Base-by-base conservation (phyloP, 176 grass and related monocot genomes). In the Miscanthus lutarioriparius region DNA sequence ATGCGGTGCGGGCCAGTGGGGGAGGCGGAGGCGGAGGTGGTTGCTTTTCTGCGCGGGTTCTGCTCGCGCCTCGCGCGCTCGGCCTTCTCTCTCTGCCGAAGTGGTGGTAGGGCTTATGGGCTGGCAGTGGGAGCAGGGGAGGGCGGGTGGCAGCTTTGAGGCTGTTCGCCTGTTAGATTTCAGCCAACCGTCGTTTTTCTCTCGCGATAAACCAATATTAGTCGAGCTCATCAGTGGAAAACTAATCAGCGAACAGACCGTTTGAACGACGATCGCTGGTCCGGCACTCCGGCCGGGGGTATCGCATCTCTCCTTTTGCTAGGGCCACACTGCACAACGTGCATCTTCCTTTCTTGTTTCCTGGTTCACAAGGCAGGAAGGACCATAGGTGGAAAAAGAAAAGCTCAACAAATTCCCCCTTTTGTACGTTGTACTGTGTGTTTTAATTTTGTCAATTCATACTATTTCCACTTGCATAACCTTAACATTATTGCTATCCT, bases 91-190 rank as follows among this genome's bases (percentile, higher is more conserved):
- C 14, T 43, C n/a, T 82, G 8, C 11, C 40, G 3, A 0, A 0
- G 1, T 5, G 5, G 36, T 36, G 14, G 56, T 47, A 28, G 47
- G 40, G 40, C 19, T 36, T 64, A 10, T 48, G 35, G 30, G 64
- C 22, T 38, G 49, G 74, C 28, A 58, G 74, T 36, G 51, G 47
- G 27, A 47, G 78, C 78, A 48, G 41, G 17, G 4, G n/a, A 44
- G 66, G 72, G 72, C 78, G 72, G 73, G 66, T 78, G 79, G 74
- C 83, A 86, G 84, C 88, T 90, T 86, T 86, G n/a, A n/a, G n/a
- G n/a, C n/a, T n/a, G n/a, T n/a, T n/a, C n/a, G n/a, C n/a, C n/a
- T n/a, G n/a, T n/a, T n/a, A n/a, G n/a, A n/a, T n/a, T n/a, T n/a
- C n/a, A n/a, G n/a, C n/a, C n/a, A n/a, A n/a, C n/a, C n/a, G n/a